Conservation (phyloP, 768 basidiomycete species). For the Daedalea quercina region DNA sequence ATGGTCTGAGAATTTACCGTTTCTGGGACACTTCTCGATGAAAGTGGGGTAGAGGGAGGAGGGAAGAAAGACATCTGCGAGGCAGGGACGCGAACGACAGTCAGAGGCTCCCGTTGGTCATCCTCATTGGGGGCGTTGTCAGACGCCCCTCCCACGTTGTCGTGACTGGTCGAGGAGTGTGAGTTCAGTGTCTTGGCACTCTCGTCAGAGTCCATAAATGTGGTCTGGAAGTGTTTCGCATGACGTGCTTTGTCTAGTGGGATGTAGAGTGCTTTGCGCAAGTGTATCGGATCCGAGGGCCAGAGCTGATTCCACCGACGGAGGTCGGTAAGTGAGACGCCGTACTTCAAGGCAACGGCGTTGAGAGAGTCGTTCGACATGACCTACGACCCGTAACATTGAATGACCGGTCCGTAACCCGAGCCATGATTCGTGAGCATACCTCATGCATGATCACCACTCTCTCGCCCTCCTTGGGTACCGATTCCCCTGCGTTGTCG, state of each 20-base stretch:
- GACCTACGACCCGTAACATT: constrained; percentile 42
- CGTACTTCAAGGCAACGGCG: constrained; percentile 85
- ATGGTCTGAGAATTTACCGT: neutral
- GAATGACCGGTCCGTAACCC: too few relatives aligned
- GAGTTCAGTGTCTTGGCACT: neutral
- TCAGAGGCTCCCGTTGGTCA: constrained; percentile 5
- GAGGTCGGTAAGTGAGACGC: constrained; percentile 75
- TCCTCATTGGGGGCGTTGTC: neutral
- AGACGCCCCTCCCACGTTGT: neutral
- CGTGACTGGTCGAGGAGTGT: neutral
- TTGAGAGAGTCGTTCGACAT: constrained; percentile 72
- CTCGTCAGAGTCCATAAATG: constrained; percentile 10
- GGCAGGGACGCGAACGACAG: constrained; percentile 24
- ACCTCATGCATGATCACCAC: constrained; percentile 60
- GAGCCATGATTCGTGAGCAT: too few relatives aligned
- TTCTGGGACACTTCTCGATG: neutral
- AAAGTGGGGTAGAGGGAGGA: constrained; percentile 11
- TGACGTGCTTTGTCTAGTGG: constrained; percentile 58
- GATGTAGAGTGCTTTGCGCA: constrained; percentile 76
- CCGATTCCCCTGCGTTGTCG: neutral
- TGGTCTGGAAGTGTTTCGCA: constrained; percentile 27
- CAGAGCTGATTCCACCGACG: constrained; percentile 89
- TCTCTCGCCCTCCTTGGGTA: constrained; percentile 29
- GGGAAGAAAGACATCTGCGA: constrained; percentile 28
- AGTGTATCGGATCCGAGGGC: constrained; percentile 88